These are phyloP conservation scores for Geranium incanum DNA, from an alignment of 441 rosid genomes.

Conservation along the genomic window DNA sequence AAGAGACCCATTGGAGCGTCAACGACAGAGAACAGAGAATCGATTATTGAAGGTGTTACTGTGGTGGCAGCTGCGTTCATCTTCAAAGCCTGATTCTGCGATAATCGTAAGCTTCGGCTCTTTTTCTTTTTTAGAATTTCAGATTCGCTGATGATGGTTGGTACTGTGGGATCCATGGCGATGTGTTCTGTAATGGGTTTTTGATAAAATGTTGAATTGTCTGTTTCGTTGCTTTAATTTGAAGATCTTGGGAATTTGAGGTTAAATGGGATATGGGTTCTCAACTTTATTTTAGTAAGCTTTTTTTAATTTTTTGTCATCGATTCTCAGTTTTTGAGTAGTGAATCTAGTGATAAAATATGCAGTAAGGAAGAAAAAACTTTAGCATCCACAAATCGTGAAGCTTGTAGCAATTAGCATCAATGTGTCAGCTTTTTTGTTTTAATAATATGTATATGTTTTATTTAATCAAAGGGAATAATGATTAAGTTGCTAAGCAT, in stretches of 20 bases:
- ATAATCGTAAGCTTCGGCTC: no score
- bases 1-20: background rate
- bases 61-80: background rate
- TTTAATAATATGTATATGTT: no score
- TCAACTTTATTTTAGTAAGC: no score
- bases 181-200: background rate
- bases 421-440: background rate
- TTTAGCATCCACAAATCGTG: background rate
- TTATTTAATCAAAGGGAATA: no score
- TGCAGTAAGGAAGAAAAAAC: background rate
- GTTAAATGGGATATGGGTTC: background rate
- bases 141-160: background rate
- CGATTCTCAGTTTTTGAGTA: background rate
- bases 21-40: background rate
- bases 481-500: no score
- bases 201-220: no score
- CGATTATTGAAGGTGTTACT: background rate
- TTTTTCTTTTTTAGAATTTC: background rate
- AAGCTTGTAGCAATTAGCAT: background rate
- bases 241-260: background rate
- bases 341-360: no score
- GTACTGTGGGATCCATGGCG: background rate
- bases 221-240: no score
- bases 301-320: background rate
- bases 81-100: background rate